Base-by-base conservation (phyloP, 2,329 filamentous ascomycete species). In the Hansfordia pulvinata region DNA sequence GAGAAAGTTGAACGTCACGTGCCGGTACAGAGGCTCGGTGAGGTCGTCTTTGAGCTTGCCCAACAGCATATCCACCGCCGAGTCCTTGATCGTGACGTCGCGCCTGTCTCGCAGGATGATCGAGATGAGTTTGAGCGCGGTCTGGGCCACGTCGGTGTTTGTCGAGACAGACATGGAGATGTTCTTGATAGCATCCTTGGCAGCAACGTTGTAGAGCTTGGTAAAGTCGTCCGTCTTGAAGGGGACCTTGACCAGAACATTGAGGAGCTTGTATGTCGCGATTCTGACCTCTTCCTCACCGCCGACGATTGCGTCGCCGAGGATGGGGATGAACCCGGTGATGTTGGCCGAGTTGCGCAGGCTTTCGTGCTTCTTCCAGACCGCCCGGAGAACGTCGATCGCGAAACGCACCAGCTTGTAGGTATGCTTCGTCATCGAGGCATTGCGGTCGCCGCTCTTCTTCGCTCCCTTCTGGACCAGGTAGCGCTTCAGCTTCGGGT, bases 261-360 rank as follows among this genome's bases (percentile, higher is more conserved):
- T 77, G 15, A 98, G 62, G n/a, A 96, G 60, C 35, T 85, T 76
- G 45, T 96, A 76, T 8, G 84, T 76, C 2, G 88, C 78, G 18
- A 92, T 72, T 55, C 92, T 90, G 32, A 98, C 80, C 47, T 98
- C 90, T 43, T 96, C 88, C 44, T 94, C 83, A 2, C 74, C 76
- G 37, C 75, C 76, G 6, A 93, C 63, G 22, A 96, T 62, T 1
- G 83, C 75, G 50, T 98, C 90, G 28, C 88, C 86, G 18, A 96
- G 65, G 31, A 94, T 76, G 1, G 85, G 84, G 26, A 98, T 58
- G 43, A 96, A 94, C 0, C 85, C 88, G 22, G 73, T 60, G 23
- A 98, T 57, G 39, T 94, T 94, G 22, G 66, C 62, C 1, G 82
- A 62, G 2, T 78, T 94, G 36, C 85, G 71, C 16, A 98, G 62